Evolutionary conservation across 768 basidiomycete genomes (phyloP).

Genomic region (Lentinus tigrinus): DNA sequence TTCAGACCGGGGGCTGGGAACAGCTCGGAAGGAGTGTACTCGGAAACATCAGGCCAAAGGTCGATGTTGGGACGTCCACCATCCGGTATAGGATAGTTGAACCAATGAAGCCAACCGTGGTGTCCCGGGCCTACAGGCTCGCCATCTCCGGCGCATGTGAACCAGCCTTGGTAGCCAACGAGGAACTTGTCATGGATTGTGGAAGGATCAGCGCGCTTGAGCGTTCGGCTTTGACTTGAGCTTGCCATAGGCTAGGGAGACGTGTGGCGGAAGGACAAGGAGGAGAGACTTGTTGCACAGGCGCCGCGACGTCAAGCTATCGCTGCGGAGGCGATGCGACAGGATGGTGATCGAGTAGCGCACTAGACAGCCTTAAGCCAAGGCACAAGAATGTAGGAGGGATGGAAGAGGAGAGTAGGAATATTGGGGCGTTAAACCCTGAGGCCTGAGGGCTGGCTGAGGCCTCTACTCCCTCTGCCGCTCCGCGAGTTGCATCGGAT

Average conservation of each 20-base stretch:
- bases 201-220: conserved; percentile 56
- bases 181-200: conserved; percentile 84
- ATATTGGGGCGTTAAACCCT: too few species aligned
- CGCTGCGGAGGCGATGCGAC: background rate
- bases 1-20: conserved; percentile 68
- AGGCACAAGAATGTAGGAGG: background rate
- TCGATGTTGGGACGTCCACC: conserved; percentile 76
- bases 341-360: background rate
- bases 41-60: conserved; percentile 77
- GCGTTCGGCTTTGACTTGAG: conserved; percentile 12
- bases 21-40: conserved; percentile 68
- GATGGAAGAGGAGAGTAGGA: background rate
- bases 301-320: background rate
- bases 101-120: conserved; percentile 89
- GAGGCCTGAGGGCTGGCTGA: background rate
- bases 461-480: too few species aligned
- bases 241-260: conserved; percentile 5
- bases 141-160: conserved; percentile 33
- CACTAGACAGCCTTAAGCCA: background rate
- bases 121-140: conserved; percentile 59
- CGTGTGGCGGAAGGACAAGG: background rate
- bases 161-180: conserved; percentile 90
- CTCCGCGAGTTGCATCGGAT: background rate
- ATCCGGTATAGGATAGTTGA: conserved; percentile 60
- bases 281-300: background rate